phyloP scores from a whole-genome alignment of 2,329 filamentous ascomycete genomes.

The Pyrenochaeta sp. region DNA sequence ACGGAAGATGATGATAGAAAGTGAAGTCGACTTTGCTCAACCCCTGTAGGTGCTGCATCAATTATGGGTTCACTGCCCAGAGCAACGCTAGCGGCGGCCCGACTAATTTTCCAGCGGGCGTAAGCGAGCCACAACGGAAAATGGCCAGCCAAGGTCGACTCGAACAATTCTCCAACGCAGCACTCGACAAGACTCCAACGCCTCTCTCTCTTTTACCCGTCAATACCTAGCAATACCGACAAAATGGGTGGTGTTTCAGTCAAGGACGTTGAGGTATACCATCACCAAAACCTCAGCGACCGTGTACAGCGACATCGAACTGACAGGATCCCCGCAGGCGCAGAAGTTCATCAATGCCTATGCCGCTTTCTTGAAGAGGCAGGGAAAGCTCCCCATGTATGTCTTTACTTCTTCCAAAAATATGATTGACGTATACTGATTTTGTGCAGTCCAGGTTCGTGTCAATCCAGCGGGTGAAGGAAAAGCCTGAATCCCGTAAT shows the following conservation, averaged over 20 bases:
- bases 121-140: constrained; percentile 32
- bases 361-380: constrained; percentile 89
- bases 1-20: no score
- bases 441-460: constrained; percentile 71
- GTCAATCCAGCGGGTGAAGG: constrained; percentile 46
- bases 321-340: constrained; percentile 62
- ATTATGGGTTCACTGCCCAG: no score
- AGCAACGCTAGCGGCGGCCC: constrained; percentile 21
- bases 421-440: constrained; percentile 28
- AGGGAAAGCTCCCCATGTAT: constrained; percentile 85
- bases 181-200: constrained; percentile 33
- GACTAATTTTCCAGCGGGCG: constrained; percentile 22
- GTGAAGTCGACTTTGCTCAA: no score
- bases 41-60: no score
- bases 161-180: constrained; percentile 15
- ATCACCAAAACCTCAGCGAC: background rate
- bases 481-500: constrained; percentile 64
- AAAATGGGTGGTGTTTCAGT: constrained; percentile 85
- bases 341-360: constrained; percentile 91
- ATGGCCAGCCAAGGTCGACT: constrained; percentile 6
- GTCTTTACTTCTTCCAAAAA: constrained; percentile 12
- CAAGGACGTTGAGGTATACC: constrained; percentile 86
- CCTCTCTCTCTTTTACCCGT: constrained; percentile 24
- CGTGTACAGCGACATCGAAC: constrained; percentile 6
- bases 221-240: constrained; percentile 58